Evolutionary conservation across 768 basidiomycete species (phyloP), one percentile per base, ranked within the genome.

Genomic region (Amylocystis lapponica): DNA sequence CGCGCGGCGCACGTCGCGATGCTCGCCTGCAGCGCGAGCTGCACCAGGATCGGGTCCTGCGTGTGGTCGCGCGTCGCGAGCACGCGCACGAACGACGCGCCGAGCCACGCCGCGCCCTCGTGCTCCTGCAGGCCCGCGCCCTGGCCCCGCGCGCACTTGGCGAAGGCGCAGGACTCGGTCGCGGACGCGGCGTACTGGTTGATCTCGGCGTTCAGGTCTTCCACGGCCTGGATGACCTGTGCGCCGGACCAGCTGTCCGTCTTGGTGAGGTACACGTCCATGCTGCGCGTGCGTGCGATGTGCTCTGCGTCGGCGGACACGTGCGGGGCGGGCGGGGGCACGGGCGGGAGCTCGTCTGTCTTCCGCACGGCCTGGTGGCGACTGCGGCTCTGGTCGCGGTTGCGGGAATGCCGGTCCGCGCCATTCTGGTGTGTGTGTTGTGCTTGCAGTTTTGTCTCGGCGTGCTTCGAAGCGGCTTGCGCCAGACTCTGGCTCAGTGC

Each of bases 171-270:
- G 31, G 79, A 67, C 61, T 89, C 86, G 13, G 82, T 80, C 6
- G 82, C 84, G 19, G 80, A 75, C 13, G 84, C 83, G 8, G 85
- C 81, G 46, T 85, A 84, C 49, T 86, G 86, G n/a, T 85, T 71
- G 46, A 87, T 82, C 61, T 87, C 85, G 0, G 82, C 78, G 57
- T 88, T 88, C 59, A 88, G 72, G 54, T 88, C 86, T 49, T 83
- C 80, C 12, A 88, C 78, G 3, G 83, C 79, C 56, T 88, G 84
- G 36, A 88, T 74, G 58, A 88, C 72, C 57, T 86, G 83, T 1
- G 83, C 79, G 11, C 86, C 86, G 2, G 84, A 85, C 82, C 80
- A 85, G 23, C 61, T 54, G 60, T 88, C 86, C 25, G 77, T 79
- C 47, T 84, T 81, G 13, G 83, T 84, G 65, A 87, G 71, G 61